Percentiles rank a stretch among this genome's conserved stretches.
Evolutionary conservation across 352 stramenopile species (phyloP).

Genomic region (Phytophthora multivora): DNA sequence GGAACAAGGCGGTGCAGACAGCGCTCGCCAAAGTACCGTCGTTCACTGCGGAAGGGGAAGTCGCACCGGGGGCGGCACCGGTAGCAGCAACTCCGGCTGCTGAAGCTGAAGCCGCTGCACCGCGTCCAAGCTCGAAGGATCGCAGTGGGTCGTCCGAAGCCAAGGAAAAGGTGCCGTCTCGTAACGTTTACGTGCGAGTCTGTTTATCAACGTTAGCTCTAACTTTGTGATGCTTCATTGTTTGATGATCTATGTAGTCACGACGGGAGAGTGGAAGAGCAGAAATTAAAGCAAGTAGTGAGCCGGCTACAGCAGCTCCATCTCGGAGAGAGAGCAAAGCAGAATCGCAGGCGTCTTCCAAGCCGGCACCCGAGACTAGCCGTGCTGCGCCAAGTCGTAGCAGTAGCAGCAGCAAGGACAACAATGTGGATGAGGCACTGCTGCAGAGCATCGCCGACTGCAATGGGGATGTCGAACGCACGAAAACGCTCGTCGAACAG

Average conservation of each 20-base stretch:
- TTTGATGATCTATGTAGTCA: slow-evolving; percentile 14
- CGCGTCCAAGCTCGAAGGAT: slow-evolving; percentile 53
- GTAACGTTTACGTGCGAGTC: background rate
- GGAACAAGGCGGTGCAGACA: slow-evolving; percentile 62
- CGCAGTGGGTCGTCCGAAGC: slow-evolving; percentile 52
- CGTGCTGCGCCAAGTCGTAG: slow-evolving; percentile 43
- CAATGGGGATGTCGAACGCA: slow-evolving; percentile 78
- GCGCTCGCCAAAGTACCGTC: slow-evolving; percentile 72
- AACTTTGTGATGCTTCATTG: background rate
- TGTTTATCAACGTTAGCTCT: background rate
- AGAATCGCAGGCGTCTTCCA: slow-evolving; percentile 37
- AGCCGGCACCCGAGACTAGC: slow-evolving; percentile 19
- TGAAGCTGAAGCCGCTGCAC: slow-evolving; percentile 20
- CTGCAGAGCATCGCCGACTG: slow-evolving; percentile 67
- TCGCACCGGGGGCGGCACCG: slow-evolving; percentile 14
- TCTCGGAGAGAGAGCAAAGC: slow-evolving; percentile 46
- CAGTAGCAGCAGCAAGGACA: slow-evolving; percentile 29
- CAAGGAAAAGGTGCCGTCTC: slow-evolving; percentile 46
- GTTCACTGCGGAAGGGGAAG: slow-evolving; percentile 53
- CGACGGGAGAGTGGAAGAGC: slow-evolving; percentile 38
- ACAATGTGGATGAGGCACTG: slow-evolving; percentile 49
- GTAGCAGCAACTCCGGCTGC: slow-evolving; percentile 14
- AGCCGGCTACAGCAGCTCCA: slow-evolving; percentile 15
- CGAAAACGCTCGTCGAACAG: slow-evolving; percentile 77
- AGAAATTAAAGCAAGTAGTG: slow-evolving; percentile 31